Conservation (phyloP, 345 rosid genomes). For the Clausena lansium region DNA sequence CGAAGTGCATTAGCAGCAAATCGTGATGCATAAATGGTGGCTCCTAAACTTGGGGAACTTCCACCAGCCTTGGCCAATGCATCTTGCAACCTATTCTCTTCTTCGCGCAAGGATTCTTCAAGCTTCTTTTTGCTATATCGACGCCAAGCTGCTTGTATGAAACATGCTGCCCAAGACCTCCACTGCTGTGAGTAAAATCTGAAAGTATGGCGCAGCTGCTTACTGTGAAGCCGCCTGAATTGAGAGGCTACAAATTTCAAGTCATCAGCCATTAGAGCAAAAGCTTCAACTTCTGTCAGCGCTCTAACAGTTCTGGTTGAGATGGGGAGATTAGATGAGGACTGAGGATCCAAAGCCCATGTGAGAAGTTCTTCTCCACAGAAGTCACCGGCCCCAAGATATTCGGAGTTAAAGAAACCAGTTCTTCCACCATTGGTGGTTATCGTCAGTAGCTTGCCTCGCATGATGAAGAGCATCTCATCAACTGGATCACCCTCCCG, state of each 20-base stretch:
- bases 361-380: constrained; percentile 94
- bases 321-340: constrained; percentile 76
- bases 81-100: constrained; percentile 72
- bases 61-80: constrained; percentile 68
- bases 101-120: constrained; percentile 61
- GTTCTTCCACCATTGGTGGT: constrained; percentile 86
- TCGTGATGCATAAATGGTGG: constrained; percentile 80
- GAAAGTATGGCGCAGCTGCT: constrained; percentile 80
- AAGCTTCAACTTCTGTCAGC: constrained; percentile 82
- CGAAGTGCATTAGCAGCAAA: constrained; percentile 86
- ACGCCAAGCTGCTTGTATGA: constrained; percentile 90
- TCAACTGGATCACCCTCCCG: constrained; percentile 91
- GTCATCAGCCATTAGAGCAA: constrained; percentile 78
- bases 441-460: constrained; percentile 70
- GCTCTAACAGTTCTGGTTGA: constrained; percentile 83
- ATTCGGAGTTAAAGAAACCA: constrained; percentile 70
- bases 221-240: constrained; percentile 83
- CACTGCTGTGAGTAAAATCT: constrained; percentile 86
- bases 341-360: constrained; percentile 89
- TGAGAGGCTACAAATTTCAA: constrained; percentile 83
- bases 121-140: constrained; percentile 66
- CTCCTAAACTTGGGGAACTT: constrained; percentile 80
- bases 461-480: constrained; percentile 92
- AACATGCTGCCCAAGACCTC: constrained; percentile 96
- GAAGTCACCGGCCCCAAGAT: constrained; percentile 81